These are phyloP conservation scores for Fusarium sp. DNA, from an alignment of 2,329 filamentous ascomycete genomes.

Conservation along the genomic window DNA sequence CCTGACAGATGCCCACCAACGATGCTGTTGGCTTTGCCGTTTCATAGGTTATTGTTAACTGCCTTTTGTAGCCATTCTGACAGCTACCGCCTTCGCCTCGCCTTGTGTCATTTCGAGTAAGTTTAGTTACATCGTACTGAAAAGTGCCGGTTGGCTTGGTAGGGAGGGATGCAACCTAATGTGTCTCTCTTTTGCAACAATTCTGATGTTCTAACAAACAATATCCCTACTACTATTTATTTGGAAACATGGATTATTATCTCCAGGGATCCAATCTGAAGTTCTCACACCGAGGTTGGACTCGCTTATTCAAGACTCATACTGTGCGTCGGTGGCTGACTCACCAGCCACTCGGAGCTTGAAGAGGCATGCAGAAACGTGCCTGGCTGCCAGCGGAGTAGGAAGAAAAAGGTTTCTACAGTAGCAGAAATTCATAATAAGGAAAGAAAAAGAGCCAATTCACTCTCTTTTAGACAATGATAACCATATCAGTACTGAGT, in stretches of 20 bases:
- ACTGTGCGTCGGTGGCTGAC: constrained; percentile 36
- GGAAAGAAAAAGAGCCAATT: too few relatives aligned
- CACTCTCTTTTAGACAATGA: too few relatives aligned
- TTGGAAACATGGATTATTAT: constrained; percentile 22
- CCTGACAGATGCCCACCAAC: constrained; percentile 11
- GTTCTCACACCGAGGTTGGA: constrained; percentile 13
- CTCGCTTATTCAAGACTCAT: constrained; percentile 9
- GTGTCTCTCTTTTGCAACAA: constrained; percentile 11
- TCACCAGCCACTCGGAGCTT: constrained; percentile 14
- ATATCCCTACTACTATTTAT: background rate
- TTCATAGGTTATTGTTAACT: constrained; percentile 37
- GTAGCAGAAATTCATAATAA: background rate
- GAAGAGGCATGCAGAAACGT: constrained; percentile 21
- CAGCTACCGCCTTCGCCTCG: constrained; percentile 26
- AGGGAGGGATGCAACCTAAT: constrained; percentile 10
- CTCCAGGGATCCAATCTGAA: background rate
- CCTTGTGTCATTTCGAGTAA: background rate
- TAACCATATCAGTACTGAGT: too few relatives aligned
- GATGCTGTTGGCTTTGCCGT: constrained; percentile 28
- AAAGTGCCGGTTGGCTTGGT: constrained; percentile 6
- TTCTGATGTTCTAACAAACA: constrained; percentile 1
- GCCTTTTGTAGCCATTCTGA: constrained; percentile 26
- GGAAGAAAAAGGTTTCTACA: constrained; percentile 20
- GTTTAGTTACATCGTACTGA: background rate
- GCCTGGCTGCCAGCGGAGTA: constrained; percentile 19